phyloP scores from a whole-genome alignment of 495 filamentous ascomycete species.

The Mycothermus thermophilus region DNA sequence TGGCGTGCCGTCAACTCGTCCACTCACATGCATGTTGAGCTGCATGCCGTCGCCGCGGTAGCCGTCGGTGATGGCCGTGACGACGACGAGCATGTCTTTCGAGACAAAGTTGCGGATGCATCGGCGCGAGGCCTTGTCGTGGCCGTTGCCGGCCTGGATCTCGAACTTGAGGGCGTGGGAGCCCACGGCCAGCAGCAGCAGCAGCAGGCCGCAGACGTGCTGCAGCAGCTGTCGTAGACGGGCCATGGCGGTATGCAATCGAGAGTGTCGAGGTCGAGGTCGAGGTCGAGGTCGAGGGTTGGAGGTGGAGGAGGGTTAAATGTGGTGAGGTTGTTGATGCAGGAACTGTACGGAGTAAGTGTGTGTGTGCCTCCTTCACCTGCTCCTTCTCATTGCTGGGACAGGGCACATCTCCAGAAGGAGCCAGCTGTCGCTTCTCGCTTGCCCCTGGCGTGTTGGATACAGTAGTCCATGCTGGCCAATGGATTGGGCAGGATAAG shows the following conservation, averaged over 20 bases:
- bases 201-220: conserved; percentile 31
- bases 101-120: conserved; percentile 95
- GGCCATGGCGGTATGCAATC: conserved; percentile 20
- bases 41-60: conserved; percentile 80
- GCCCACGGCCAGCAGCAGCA: conserved; percentile 45
- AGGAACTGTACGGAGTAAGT: too few species aligned
- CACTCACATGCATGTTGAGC: conserved; percentile 88
- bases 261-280: too few species aligned
- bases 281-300: too few species aligned
- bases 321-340: too few species aligned
- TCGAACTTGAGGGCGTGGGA: conserved; percentile 86
- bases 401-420: too few species aligned
- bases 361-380: too few species aligned
- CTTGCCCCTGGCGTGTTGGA: conserved; percentile 15
- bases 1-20: not conserved
- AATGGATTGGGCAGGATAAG: too few species aligned
- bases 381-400: too few species aligned
- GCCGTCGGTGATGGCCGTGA: conserved; percentile 82
- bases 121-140: conserved; percentile 49
- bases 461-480: not conserved
- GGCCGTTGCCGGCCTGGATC: conserved; percentile 50
- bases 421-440: conserved; percentile 26
- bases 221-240: conserved; percentile 29
- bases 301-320: too few species aligned
- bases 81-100: conserved; percentile 90